Base-by-base conservation (phyloP, 805 yeast genomes). In the Monosporozyma unispora region DNA sequence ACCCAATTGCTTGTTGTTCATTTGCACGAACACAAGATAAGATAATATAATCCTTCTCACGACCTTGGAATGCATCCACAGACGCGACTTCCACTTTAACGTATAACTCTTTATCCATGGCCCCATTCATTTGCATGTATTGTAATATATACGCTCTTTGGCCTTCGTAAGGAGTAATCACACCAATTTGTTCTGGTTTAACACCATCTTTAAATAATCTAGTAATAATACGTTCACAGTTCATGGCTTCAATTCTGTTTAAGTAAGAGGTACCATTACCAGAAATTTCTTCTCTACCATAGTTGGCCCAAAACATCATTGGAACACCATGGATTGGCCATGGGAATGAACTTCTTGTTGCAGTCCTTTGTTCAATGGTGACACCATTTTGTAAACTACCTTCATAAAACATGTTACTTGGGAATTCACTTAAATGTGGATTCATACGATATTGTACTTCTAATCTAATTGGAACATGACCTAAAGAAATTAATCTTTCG, bases 61-160 rank as follows among this genome's bases (percentile, higher is more conserved):
- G 97, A 57, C 96, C 97, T 70, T 89, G 99, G 66, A 90, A 93
- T 0, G 98, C 99, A 75, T 93, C 99, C 50, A 93, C 91, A n/a
- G 95, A 85, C 6, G 93, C 88, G 27, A 90, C 89, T 68, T 90
- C 97, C 44, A 90, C 84, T 47, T 78, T 81, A 46, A 73, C 65
- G 62, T 87, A 87, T 31, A 78, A 66, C 1, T 81, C 82, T 54
- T 79, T 78, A 48, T 81, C 84, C 61, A 83, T 62, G 0, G 87
- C 68, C 28, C 90, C 85, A 57, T 81, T 82, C 72, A 80, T 66
- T 57, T 78, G 77, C 87, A 90, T 80, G 64, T 85, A 85, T 60
- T 83, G 89, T 9, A 80, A 76, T 47, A 90, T 70, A 62, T 83
- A 89, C 0, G 90, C 86, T 53, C 96, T 72, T 69, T 90, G 97